Percentiles rank a stretch among this genome's conserved stretches.
Evolutionary conservation across 805 yeast species (phyloP).

Genomic region (Candida quercuum): DNA sequence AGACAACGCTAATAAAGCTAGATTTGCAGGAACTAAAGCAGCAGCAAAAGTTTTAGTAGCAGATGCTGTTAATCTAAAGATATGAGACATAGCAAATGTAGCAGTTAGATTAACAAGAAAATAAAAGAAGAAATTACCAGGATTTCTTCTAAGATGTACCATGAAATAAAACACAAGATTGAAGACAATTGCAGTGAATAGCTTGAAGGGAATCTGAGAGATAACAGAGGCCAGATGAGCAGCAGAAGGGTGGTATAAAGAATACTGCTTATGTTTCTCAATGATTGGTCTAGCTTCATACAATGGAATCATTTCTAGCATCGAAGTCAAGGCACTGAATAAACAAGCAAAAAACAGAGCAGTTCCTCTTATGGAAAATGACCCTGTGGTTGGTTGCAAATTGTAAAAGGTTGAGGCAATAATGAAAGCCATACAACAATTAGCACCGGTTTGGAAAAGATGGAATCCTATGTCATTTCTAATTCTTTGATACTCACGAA

Average conservation of each 20-base stretch:
- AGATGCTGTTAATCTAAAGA: slow-evolving; percentile 49
- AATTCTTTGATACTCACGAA: slow-evolving; percentile 41
- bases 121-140: slow-evolving; percentile 53
- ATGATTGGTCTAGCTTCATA: slow-evolving; percentile 56
- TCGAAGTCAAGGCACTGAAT: slow-evolving; percentile 52
- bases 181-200: slow-evolving; percentile 39
- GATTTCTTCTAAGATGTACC: slow-evolving; percentile 40
- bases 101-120: slow-evolving; percentile 34
- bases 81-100: slow-evolving; percentile 46
- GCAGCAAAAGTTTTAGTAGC: slow-evolving; percentile 38
- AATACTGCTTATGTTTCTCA: slow-evolving; percentile 65
- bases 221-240: slow-evolving; percentile 62
- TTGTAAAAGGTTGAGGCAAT: slow-evolving; percentile 53
- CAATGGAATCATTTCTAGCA: slow-evolving; percentile 48
- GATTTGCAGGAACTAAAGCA: slow-evolving; percentile 52
- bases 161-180: slow-evolving; percentile 51
- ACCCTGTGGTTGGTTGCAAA: slow-evolving; percentile 33
- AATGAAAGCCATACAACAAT: slow-evolving; percentile 45
- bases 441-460: slow-evolving; percentile 37
- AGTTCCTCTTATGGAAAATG: slow-evolving; percentile 50
- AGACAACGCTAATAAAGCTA: slow-evolving; percentile 39
- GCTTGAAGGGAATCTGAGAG: slow-evolving; percentile 60
- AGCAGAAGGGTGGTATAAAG: slow-evolving; percentile 69
- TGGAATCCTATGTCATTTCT: slow-evolving; percentile 41
- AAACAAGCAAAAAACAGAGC: slow-evolving; percentile 59